Evolutionary conservation across 2,329 filamentous ascomycete species (phyloP), one percentile per base, ranked within the genome.

Genomic region (Penicillium sp.): DNA sequence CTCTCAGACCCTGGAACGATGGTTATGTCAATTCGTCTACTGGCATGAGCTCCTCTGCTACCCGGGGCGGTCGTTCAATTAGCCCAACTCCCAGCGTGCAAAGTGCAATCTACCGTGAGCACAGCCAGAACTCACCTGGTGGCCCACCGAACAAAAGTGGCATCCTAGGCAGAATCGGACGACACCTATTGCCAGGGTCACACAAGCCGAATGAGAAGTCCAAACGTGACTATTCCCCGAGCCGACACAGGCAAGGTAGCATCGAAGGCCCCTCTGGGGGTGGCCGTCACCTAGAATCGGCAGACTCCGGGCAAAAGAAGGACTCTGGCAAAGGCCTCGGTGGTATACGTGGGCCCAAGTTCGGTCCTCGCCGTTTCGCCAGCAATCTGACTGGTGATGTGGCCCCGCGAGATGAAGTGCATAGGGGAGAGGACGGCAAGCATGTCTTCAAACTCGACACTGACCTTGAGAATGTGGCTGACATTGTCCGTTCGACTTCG

Each of bases 401-500:
- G 7, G 24, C 49, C 28, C 52, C 52, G 1, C 61, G 58, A 50
- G 62, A 68, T 33, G 43, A 47, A 3, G 59, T 57, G 33, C 56
- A 63, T 3, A 67, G 79, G 0, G 83, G 79, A 6, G 81, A 86
- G 51, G 73, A 78, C 37, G 78, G 80, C 37, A 56, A 56, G 4
- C 59, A 61, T 46, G 80, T 89, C 40, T 95, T 86, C 71, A 81
- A 81, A 62, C 81, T 97, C 24, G 92, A 97, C 68, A 95, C 89
- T 1, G 87, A 97, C 66, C 79, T 97, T 42, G 83, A 83, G 49
- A 83, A 95, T 60, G 93, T 98, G 89, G 87, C 91, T 61, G 93
- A 89, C 20, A 96, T 97, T 56, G 74, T 97, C 52, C 79, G 56
- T 13, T 82, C 86, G 0, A 75, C 90, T 63, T 87, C 88, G 1